phyloP scores from a whole-genome alignment of 2,329 filamentous ascomycete genomes.

The Talaromyces sp. region DNA sequence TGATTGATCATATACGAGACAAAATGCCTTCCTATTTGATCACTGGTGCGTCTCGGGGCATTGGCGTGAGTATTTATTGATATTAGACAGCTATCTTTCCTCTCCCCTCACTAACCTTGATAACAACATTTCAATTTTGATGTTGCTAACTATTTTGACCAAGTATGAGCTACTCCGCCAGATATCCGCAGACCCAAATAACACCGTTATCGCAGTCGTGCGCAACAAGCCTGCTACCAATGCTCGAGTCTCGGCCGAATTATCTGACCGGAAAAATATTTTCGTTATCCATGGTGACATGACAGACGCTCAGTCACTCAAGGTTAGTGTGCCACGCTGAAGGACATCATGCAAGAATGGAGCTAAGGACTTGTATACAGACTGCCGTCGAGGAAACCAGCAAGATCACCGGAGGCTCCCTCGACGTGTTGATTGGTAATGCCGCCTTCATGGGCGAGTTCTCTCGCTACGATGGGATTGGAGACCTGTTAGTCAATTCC shows the following conservation, averaged over 20 bases:
- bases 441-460: constrained; percentile 34
- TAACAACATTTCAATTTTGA: background rate
- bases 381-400: constrained; percentile 18
- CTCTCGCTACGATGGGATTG: constrained; percentile 29
- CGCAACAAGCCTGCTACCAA: constrained; percentile 45
- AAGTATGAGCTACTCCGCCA: constrained; percentile 49
- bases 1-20: no score
- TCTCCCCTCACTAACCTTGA: no score
- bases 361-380: background rate
- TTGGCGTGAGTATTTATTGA: constrained; percentile 16
- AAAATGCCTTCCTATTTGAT: constrained; percentile 23
- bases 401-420: constrained; percentile 21
- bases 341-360: background rate
- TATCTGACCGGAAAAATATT: constrained; percentile 39
- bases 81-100: background rate
- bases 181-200: constrained; percentile 40
- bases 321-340: constrained; percentile 20
- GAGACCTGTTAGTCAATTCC: constrained; percentile 31
- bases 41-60: constrained; percentile 21
- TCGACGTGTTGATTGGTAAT: constrained; percentile 54
- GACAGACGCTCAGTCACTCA: constrained; percentile 35
- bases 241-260: constrained; percentile 39
- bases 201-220: constrained; percentile 46
- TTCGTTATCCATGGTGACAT: constrained; percentile 47
- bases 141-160: background rate